Base-by-base conservation (phyloP, 2,329 filamentous ascomycete species). In the Fusarium torulosum region DNA sequence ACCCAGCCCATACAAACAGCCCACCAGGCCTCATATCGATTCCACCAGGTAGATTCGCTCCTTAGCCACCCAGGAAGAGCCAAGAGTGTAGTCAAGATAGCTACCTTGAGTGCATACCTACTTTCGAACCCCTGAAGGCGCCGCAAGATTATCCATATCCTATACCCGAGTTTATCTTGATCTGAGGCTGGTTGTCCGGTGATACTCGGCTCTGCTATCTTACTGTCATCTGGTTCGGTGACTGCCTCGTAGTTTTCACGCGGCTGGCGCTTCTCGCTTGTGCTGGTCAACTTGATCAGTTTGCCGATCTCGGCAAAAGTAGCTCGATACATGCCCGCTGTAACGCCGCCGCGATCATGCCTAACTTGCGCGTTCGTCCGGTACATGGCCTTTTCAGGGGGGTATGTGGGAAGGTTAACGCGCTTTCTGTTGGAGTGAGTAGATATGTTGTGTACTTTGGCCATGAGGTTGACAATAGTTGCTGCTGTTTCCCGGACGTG, bases 281-380 rank as follows among this genome's bases (percentile, higher is more conserved):
- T 77, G 46, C 77, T 81, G 53, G 83, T 82, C 42, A 75, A 77
- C n/a, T 81, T 77, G 31, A 84, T 77, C n/a, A 82, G 72, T 8
- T 72, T 75, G 3, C 76, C 77, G 45, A 84, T 84, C 45, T 82
- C 80, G 15, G 69, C 74, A 63, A 84, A 83, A 11, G 81, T 84
- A 47, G 75, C 76, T 41, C 82, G 80, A 61, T 84, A 84, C 68
- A 79, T 76, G 72, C 84, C 84, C 7, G 85, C 85, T 6, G 86
- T 87, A 20, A 86, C 79, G 23, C 86, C 85, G 19, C 86, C 86
- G 61, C 86, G 79, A 69, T 89, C 86, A 66, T 88, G 86, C 31
- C 85, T 79, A 6, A 88, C 85, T 65, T 87, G 85, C 4, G 82
- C 79, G 69, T 88, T 88, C 7, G 83, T 83, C 33, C 85, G 78